phyloP scores from a whole-genome alignment of 2,329 filamentous ascomycete species.

The Dothiorella sarmentorum region DNA sequence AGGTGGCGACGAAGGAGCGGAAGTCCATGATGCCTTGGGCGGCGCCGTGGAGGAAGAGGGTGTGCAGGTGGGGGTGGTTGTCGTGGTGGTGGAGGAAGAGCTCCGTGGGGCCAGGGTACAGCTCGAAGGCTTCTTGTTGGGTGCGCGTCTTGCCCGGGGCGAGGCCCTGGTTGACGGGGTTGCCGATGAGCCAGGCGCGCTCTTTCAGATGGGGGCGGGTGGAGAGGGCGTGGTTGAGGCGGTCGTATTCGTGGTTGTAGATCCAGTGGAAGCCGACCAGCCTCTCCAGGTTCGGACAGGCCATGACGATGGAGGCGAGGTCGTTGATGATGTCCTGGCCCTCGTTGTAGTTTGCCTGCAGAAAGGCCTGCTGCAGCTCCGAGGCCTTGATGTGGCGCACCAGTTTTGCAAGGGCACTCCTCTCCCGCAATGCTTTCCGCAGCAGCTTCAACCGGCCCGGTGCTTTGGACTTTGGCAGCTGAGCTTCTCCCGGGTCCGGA shows the following conservation, averaged over 20 bases:
- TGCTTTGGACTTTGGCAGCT: slow-evolving; percentile 40
- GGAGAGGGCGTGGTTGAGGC: slow-evolving; percentile 54
- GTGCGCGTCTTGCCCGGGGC: not conserved
- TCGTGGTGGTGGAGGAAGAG: slow-evolving; percentile 54
- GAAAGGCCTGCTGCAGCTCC: slow-evolving; percentile 42
- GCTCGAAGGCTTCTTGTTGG: slow-evolving; percentile 42
- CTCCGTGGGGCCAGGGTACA: slow-evolving; percentile 37
- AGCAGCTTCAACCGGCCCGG: slow-evolving; percentile 53
- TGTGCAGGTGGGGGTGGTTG: slow-evolving; percentile 51
- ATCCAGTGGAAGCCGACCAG: slow-evolving; percentile 53
- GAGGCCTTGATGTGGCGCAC: slow-evolving; percentile 54
- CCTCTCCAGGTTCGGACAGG: slow-evolving; percentile 56
- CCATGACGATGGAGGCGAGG: slow-evolving; percentile 56
- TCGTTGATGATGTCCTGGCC: slow-evolving; percentile 51
- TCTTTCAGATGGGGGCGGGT: slow-evolving; percentile 53
- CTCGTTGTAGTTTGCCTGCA: slow-evolving; percentile 37
- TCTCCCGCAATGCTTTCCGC: slow-evolving; percentile 52
- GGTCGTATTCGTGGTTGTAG: slow-evolving; percentile 53
- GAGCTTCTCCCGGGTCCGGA: slow-evolving; percentile 39
- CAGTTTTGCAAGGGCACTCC: slow-evolving; percentile 48
- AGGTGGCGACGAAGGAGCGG: slow-evolving; percentile 52
- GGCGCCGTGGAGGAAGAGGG: slow-evolving; percentile 48
- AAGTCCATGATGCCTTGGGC: slow-evolving; percentile 47
- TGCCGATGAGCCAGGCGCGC: slow-evolving; percentile 52
- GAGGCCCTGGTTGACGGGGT: not conserved